Evolutionary conservation across 768 basidiomycete species (phyloP).

Genomic region (Candolleomyces eurysporus): DNA sequence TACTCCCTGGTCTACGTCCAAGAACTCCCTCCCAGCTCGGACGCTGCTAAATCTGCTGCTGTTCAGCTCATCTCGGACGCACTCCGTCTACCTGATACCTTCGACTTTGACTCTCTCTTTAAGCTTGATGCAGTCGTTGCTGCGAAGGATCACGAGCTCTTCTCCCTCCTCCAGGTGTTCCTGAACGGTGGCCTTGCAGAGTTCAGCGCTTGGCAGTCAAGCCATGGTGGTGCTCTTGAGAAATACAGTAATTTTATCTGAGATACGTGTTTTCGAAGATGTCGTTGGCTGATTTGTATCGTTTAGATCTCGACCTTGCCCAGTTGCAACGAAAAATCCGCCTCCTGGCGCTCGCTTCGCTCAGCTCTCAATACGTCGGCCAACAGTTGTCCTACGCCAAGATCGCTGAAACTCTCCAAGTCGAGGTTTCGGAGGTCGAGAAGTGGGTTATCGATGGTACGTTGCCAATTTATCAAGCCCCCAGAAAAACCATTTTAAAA

Average conservation of each 20-base stretch:
- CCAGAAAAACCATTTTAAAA: not conserved
- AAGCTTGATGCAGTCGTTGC: constrained; percentile 70
- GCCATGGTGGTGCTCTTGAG: constrained; percentile 46
- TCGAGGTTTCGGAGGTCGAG: constrained; percentile 68
- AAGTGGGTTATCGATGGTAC: constrained; percentile 86
- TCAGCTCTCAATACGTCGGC: constrained; percentile 77
- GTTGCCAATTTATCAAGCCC: constrained; percentile 8
- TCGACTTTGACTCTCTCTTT: constrained; percentile 82
- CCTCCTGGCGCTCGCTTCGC: constrained; percentile 69
- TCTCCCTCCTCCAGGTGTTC: constrained; percentile 74
- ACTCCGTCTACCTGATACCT: constrained; percentile 61
- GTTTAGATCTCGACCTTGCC: constrained; percentile 51
- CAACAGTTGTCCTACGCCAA: constrained; percentile 68
- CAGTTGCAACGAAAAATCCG: constrained; percentile 79
- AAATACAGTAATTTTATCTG: constrained; percentile 52
- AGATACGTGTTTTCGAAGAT: not conserved
- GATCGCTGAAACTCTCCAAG: constrained; percentile 66
- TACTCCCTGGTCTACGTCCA: constrained; percentile 62
- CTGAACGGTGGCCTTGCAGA: constrained; percentile 61
- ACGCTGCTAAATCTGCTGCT: constrained; percentile 51
- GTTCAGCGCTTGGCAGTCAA: constrained; percentile 57
- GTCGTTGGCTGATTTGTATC: not conserved
- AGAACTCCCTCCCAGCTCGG: constrained; percentile 54
- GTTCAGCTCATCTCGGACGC: constrained; percentile 61
- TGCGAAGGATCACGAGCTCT: constrained; percentile 67